phyloP scores from a whole-genome alignment of 352 stramenopile species.

The Pythium apleroticum region DNA sequence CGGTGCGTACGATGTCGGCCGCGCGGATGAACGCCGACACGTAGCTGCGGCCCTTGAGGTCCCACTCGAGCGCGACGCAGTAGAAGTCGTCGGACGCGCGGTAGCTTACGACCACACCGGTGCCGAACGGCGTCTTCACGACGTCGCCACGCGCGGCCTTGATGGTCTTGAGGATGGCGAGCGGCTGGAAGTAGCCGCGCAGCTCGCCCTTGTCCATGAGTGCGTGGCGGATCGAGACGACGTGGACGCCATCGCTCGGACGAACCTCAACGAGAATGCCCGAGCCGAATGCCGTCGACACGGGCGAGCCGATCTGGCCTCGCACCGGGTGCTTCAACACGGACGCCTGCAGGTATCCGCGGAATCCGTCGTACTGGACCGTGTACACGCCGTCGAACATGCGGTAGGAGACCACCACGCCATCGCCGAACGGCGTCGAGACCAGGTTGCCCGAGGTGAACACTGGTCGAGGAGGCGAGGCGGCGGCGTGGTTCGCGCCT shows the following conservation, averaged over 20 bases:
- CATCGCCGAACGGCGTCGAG: conserved; percentile 66
- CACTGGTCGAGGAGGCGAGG: conserved; percentile 9
- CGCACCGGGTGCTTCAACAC: conserved; percentile 41
- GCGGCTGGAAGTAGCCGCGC: conserved; percentile 61
- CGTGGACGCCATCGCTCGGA: conserved; percentile 63
- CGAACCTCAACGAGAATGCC: conserved; percentile 62
- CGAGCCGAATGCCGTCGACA: conserved; percentile 69
- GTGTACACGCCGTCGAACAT: conserved; percentile 53
- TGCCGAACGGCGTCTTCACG: conserved; percentile 77
- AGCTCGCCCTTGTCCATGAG: conserved; percentile 46
- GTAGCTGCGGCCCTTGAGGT: conserved; percentile 50
- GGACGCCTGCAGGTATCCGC: conserved; percentile 48
- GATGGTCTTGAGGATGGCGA: conserved; percentile 50
- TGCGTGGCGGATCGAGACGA: conserved; percentile 61
- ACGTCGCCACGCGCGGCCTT: conserved; percentile 74
- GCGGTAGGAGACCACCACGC: conserved; percentile 49
- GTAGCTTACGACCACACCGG: conserved; percentile 69
- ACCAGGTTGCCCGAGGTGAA: conserved; percentile 57
- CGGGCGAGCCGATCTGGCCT: conserved; percentile 54
- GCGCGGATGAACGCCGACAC: conserved; percentile 63
- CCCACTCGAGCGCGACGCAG: conserved; percentile 69
- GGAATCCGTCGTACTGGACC: conserved; percentile 43
- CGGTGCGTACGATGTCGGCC: conserved; percentile 51
- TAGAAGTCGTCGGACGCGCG: conserved; percentile 63
- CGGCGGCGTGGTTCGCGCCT: background rate